Percentiles rank a stretch among this genome's conserved stretches.
Evolutionary conservation across 352 stramenopile genomes (phyloP).

Genomic region (Phytophthora boehmeriae): DNA sequence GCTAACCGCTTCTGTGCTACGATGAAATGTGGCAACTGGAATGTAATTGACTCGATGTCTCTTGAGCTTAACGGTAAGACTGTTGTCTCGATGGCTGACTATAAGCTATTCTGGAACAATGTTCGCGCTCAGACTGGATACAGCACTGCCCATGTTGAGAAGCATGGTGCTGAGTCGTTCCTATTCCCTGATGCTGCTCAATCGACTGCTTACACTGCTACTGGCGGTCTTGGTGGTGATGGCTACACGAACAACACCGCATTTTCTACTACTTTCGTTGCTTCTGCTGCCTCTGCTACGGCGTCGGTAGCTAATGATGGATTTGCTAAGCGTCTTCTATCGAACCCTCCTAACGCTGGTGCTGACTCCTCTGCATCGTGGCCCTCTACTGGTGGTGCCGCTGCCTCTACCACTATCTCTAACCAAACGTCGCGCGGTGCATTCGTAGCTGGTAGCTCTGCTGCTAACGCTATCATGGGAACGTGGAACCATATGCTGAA

Average conservation of each 20-base stretch:
- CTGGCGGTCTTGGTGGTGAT: not conserved
- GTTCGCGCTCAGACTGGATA: slow-evolving; percentile 8
- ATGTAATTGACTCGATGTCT: slow-evolving; percentile 12
- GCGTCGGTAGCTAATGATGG: slow-evolving; percentile 2
- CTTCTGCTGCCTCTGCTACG: not conserved
- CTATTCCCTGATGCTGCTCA: slow-evolving; percentile 13
- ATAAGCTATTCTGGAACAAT: slow-evolving; percentile 13
- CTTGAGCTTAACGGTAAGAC: slow-evolving; percentile 12
- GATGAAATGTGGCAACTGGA: slow-evolving; percentile 9
- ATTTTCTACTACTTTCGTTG: slow-evolving; percentile 1
- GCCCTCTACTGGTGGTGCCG: not conserved
- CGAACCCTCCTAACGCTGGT: slow-evolving; percentile 6
- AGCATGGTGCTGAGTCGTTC: slow-evolving; percentile 11
- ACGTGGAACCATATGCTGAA: slow-evolving; percentile 14
- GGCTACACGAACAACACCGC: slow-evolving; percentile 11
- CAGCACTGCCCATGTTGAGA: slow-evolving; percentile 15
- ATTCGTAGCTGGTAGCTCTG: slow-evolving; percentile 6
- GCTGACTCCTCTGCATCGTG: slow-evolving; percentile 1
- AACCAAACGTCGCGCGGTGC: slow-evolving; percentile 7
- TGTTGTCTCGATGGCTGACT: slow-evolving; percentile 11
- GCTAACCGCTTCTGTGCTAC: slow-evolving; percentile 1
- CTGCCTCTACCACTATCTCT: not conserved
- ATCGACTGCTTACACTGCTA: not conserved
- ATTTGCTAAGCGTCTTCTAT: slow-evolving; percentile 6
- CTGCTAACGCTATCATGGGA: slow-evolving; percentile 4